Conservation (phyloP, 306 rosid species). For the Luffa aegyptiaca region DNA sequence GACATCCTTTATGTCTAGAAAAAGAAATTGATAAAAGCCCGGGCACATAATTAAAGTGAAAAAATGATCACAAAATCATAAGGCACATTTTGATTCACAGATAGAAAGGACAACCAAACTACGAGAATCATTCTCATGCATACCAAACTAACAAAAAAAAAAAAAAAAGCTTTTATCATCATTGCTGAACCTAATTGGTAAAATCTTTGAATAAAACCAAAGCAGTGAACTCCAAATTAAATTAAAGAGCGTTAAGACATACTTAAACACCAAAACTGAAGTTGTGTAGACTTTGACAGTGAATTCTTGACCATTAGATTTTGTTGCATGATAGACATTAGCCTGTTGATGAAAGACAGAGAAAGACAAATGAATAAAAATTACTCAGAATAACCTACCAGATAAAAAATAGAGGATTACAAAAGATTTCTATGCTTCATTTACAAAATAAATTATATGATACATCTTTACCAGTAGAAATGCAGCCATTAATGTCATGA, state of each 20-base stretch:
- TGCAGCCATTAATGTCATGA: constrained; percentile 85
- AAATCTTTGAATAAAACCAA: neutral
- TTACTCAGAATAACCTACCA: neutral
- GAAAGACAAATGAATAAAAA: constrained; percentile 3
- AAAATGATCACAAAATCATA: neutral
- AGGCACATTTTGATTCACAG: neutral
- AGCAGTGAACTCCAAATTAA: constrained; percentile 4
- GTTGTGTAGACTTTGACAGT: constrained; percentile 89
- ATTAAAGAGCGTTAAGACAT: constrained; percentile 22
- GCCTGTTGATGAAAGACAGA: constrained; percentile 40
- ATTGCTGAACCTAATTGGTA: neutral
- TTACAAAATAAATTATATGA: neutral
- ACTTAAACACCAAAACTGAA: constrained; percentile 76
- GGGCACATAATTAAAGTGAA: neutral
- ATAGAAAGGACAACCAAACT: neutral
- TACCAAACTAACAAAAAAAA: neutral
- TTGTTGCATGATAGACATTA: constrained; percentile 93
- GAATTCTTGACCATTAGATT: constrained; percentile 63
- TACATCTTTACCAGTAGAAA: constrained; percentile 82
- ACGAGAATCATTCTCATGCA: neutral
- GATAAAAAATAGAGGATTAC: neutral
- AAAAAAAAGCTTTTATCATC: neutral
- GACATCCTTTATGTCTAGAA: neutral
- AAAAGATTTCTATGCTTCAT: neutral
- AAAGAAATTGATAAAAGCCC: neutral